Evolutionary conservation across 2,329 filamentous ascomycete genomes (phyloP).

Genomic region (Sarocladium oryzae): DNA sequence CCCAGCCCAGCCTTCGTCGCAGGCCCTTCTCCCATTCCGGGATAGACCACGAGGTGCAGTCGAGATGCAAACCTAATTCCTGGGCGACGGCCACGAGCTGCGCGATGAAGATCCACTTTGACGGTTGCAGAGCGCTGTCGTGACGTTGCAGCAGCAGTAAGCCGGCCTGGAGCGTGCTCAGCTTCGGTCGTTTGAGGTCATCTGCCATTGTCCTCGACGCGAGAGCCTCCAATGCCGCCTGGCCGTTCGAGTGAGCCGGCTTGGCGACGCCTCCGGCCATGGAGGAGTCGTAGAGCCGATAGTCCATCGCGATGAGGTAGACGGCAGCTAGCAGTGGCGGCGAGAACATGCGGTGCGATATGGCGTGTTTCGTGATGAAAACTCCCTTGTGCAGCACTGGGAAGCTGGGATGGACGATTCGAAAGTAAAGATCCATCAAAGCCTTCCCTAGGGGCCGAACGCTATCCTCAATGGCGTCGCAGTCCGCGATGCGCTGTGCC

Average conservation of each 20-base stretch:
- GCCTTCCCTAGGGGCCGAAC: constrained; percentile 57
- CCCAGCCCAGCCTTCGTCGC: constrained; percentile 1
- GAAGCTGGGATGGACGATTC: constrained; percentile 52
- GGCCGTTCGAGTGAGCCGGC: constrained; percentile 20
- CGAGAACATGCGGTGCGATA: constrained; percentile 51
- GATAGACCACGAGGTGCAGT: constrained; percentile 6
- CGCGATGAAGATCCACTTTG: constrained; percentile 8
- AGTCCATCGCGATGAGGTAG: constrained; percentile 56
- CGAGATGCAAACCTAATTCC: constrained; percentile 5
- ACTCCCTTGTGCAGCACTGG: constrained; percentile 55
- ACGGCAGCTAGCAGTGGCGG: constrained; percentile 53
- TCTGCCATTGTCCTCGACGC: constrained; percentile 36
- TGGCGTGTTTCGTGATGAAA: constrained; percentile 54
- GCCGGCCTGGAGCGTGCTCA: constrained; percentile 49
- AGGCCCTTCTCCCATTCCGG: constrained; percentile 6
- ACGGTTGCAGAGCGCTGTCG: constrained; percentile 23
- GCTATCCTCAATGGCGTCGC: constrained; percentile 50
- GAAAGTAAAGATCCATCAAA: constrained; percentile 62
- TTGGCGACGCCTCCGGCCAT: constrained; percentile 21
- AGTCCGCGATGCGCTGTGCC: constrained; percentile 30
- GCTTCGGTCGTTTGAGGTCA: constrained; percentile 40
- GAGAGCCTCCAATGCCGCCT: constrained; percentile 29
- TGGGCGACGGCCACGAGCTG: constrained; percentile 3
- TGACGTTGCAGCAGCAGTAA: constrained; percentile 43
- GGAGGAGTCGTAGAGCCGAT: constrained; percentile 51